Evolutionary conservation across 805 yeast genomes (phyloP).

Genomic region (Blastobotrys terrestris): DNA sequence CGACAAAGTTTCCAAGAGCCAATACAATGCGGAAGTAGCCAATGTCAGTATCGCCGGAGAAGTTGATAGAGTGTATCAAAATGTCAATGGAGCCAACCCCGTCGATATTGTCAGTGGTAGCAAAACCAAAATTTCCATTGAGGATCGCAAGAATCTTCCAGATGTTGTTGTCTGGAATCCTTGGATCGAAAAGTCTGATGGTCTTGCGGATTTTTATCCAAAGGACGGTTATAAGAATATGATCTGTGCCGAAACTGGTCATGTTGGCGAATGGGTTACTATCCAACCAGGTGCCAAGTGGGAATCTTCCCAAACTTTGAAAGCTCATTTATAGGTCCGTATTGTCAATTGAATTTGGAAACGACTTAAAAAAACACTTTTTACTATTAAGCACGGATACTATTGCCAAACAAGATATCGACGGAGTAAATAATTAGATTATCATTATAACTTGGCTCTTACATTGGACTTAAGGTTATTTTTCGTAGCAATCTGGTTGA

Average conservation of each 20-base stretch:
- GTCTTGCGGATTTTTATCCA: constrained; percentile 86
- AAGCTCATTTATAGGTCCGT: constrained; percentile 18
- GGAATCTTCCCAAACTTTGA: constrained; percentile 59
- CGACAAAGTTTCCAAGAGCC: constrained; percentile 66
- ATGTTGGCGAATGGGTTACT: constrained; percentile 60
- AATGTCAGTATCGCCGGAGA: constrained; percentile 42
- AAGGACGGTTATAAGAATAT: constrained; percentile 74
- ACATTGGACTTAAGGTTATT: constrained; percentile 1
- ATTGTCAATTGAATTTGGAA: background rate
- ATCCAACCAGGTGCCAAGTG: constrained; percentile 70
- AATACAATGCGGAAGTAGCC: constrained; percentile 29
- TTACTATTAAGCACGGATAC: too few species aligned
- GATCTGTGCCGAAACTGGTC: constrained; percentile 95
- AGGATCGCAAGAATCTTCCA: constrained; percentile 50
- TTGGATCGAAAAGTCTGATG: constrained; percentile 76
- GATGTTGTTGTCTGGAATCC: constrained; percentile 96
- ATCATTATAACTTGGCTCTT: background rate
- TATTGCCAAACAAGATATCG: background rate
- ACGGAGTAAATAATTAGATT: background rate
- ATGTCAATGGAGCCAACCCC: constrained; percentile 39
- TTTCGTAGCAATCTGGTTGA: constrained; percentile 27
- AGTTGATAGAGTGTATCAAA: constrained; percentile 76
- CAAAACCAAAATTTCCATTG: constrained; percentile 60
- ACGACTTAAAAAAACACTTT: too few species aligned
- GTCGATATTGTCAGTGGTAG: constrained; percentile 69